These are phyloP conservation scores for Botryotinia narcissicola DNA, from an alignment of 2,329 filamentous ascomycete species.

Conservation along the genomic window DNA sequence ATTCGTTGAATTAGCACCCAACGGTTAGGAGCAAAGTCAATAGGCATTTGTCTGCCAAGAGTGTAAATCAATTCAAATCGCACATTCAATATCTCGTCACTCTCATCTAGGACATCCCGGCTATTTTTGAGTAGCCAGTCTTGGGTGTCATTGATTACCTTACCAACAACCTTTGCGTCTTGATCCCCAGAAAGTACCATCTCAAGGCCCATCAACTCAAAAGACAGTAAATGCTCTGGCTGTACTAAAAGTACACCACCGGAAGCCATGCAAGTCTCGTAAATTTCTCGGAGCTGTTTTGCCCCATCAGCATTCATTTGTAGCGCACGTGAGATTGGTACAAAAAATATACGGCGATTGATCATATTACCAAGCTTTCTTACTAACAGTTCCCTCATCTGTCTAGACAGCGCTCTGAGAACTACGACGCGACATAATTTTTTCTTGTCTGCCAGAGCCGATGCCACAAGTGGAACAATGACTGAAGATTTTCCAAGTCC, in stretches of 20 bases:
- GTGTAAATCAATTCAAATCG: conserved; percentile 64
- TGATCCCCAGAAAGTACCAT: conserved; percentile 39
- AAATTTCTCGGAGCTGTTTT: conserved; percentile 41
- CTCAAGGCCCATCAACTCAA: conserved; percentile 61
- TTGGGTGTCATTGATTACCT: conserved; percentile 44
- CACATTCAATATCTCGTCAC: conserved; percentile 60
- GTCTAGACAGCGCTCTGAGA: conserved; percentile 57
- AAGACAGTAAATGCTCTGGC: conserved; percentile 63
- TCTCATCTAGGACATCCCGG: conserved; percentile 62
- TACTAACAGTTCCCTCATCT: conserved; percentile 58
- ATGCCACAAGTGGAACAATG: conserved; percentile 63
- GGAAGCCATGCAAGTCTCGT: conserved; percentile 46
- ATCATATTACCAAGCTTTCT: conserved; percentile 55
- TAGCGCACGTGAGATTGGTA: conserved; percentile 58
- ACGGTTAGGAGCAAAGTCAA: conserved; percentile 53
- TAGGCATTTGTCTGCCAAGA: conserved; percentile 49
- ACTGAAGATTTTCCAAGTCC: conserved; percentile 69
- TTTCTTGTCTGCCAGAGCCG: conserved; percentile 49
- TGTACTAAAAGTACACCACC: conserved; percentile 59
- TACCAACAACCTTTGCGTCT: conserved; percentile 33
- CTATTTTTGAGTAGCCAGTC: conserved; percentile 45
- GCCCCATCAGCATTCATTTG: conserved; percentile 39
- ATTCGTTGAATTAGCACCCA: conserved; percentile 57
- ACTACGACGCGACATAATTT: conserved; percentile 58
- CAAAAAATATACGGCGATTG: conserved; percentile 51